Conservation (phyloP, 257 asterid species). For the Voacanga thouarsii region DNA sequence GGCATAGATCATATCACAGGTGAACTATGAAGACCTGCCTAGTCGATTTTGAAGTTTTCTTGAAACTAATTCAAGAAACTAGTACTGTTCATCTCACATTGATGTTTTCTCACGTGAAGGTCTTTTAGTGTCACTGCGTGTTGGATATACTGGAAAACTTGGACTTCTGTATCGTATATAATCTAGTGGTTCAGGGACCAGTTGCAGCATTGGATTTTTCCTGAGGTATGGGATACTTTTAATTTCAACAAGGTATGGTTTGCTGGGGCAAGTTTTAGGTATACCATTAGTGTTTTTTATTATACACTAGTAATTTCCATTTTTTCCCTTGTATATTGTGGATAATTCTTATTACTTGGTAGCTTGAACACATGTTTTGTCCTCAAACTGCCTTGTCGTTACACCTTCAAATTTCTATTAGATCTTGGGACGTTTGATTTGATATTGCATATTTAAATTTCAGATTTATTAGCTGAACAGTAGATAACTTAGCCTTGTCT, state of each 20-base stretch:
- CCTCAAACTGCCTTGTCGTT: neutral
- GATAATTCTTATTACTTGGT: neutral
- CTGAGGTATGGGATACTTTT: neutral
- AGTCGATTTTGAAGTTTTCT: neutral
- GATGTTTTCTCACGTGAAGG: neutral
- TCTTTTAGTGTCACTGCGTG: neutral
- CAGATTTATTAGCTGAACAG: neutral
- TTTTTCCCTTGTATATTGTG: neutral
- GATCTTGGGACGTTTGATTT: neutral
- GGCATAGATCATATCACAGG: neutral
- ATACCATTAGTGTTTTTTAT: neutral
- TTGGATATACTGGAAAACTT: neutral
- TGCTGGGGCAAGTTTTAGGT: neutral
- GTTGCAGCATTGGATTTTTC: neutral
- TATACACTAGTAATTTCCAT: too few species aligned
- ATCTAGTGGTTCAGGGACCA: constrained; percentile 1
- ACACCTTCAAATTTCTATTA: neutral
- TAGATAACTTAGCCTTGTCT: neutral
- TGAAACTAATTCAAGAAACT: neutral
- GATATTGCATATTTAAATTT: neutral
- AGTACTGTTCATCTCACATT: neutral
- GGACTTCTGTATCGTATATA: neutral
- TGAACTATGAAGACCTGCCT: neutral
- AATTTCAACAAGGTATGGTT: neutral
- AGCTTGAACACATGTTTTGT: neutral